Percentiles rank a stretch among this genome's conserved stretches.
These are phyloP conservation scores for Amaranthus cruentus DNA, from an alignment of 148 eudicot genomes.

Conservation along the genomic window DNA sequence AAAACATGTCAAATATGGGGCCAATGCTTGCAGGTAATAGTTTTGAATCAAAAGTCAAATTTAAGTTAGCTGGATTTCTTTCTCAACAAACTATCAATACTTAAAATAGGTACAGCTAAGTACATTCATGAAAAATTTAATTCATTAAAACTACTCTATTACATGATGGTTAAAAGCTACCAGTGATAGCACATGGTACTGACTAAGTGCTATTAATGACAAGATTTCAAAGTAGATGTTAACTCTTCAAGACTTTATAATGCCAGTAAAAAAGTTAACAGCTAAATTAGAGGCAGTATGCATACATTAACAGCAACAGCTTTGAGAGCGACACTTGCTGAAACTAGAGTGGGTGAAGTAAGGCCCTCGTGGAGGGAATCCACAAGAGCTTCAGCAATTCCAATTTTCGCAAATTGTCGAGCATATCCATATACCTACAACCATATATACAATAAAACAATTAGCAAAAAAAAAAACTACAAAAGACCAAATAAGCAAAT, in stretches of 20 bases:
- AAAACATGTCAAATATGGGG: too few relatives aligned
- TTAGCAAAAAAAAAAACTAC: neutral
- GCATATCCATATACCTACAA: constrained; percentile 92
- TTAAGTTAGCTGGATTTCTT: neutral
- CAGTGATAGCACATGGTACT: neutral
- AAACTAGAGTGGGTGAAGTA: constrained; percentile 62
- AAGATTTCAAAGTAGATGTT: neutral
- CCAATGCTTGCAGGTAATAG: neutral
- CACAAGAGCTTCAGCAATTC: constrained; percentile 79
- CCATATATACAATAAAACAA: neutral
- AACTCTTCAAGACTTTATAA: neutral
- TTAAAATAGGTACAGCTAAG: neutral
- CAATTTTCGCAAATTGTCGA: constrained; percentile 72
- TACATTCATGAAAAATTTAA: neutral
- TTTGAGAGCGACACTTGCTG: constrained; percentile 78
- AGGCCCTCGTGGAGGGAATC: constrained; percentile 63
- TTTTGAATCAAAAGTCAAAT: neutral
- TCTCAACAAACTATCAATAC: neutral
- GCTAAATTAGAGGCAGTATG: neutral
- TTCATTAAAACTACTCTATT: neutral
- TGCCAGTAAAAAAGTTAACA: neutral
- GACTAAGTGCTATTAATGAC: neutral
- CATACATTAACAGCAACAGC: constrained; percentile 92
- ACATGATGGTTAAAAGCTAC: neutral
- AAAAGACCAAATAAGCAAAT: neutral